These are phyloP conservation scores for Boletus holoroseus DNA, from an alignment of 1,284 basidiomycete genomes.

Conservation along the genomic window DNA sequence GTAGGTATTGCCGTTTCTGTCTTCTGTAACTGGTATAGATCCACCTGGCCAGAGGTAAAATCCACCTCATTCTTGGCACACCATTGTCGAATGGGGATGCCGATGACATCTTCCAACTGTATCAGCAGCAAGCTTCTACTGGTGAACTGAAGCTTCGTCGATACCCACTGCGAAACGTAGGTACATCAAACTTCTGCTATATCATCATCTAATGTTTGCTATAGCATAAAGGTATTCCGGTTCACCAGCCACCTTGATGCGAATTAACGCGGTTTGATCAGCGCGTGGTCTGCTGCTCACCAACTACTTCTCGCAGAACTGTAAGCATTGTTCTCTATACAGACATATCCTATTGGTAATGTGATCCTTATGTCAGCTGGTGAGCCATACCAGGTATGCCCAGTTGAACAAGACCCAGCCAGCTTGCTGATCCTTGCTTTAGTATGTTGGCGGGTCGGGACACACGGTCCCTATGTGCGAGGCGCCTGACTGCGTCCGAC, in stretches of 20 bases:
- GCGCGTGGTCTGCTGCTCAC: conserved; percentile 64
- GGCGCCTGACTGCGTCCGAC: conserved; percentile 52
- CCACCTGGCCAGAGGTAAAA: conserved; percentile 45
- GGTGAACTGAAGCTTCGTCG: conserved; percentile 58
- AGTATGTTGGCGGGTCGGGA: conserved; percentile 72
- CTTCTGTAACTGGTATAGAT: not conserved
- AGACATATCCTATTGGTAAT: conserved; percentile 1
- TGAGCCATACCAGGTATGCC: conserved; percentile 60
- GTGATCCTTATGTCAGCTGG: conserved; percentile 45
- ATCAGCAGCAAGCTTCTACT: conserved; percentile 56
- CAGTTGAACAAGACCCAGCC: not conserved
- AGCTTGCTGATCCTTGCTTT: conserved; percentile 7
- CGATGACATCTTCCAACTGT: conserved; percentile 52
- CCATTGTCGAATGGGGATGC: conserved; percentile 41
- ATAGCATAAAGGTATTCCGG: conserved; percentile 57
- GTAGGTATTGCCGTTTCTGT: conserved; percentile 29
- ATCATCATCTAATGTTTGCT: conserved; percentile 12
- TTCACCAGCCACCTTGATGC: not conserved
- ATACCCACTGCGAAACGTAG: conserved; percentile 60
- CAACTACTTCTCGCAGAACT: conserved; percentile 79
- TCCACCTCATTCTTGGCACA: conserved; percentile 53
- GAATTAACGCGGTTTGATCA: conserved; percentile 27
- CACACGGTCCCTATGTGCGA: conserved; percentile 60
- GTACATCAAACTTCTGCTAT: conserved; percentile 6
- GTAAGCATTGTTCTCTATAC: conserved; percentile 38